Evolutionary conservation across 345 rosid species (phyloP).

Genomic region (Syzygium oleosum): DNA sequence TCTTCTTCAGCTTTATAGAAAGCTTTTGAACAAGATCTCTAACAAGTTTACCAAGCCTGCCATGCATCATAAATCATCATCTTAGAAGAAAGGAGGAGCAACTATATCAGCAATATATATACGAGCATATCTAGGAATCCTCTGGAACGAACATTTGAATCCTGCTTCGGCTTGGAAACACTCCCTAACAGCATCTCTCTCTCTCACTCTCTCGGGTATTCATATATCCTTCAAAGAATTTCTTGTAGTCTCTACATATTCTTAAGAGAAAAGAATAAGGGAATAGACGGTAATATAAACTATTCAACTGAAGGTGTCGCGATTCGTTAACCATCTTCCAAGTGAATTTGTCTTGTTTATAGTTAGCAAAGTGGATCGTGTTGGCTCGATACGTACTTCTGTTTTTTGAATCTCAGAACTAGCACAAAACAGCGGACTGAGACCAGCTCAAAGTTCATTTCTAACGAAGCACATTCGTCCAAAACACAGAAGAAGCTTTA

Average conservation of each 20-base stretch:
- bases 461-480: too few species aligned
- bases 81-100: not conserved
- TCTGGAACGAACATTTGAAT: not conserved
- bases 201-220: not conserved
- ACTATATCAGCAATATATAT: not conserved
- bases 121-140: not conserved
- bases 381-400: not conserved
- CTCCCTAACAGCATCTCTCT: not conserved
- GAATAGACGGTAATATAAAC: too few species aligned
- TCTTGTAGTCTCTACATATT: not conserved
- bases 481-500: not conserved
- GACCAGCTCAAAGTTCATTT: too few species aligned
- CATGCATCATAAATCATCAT: not conserved
- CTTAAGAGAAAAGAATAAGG: not conserved
- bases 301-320: not conserved
- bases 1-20: not conserved
- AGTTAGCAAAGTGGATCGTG: not conserved
- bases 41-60: not conserved
- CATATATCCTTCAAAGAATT: not conserved
- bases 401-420: too few species aligned
- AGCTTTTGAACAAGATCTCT: not conserved
- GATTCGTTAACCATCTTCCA: fast-evolving
- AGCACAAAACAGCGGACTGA: too few species aligned
- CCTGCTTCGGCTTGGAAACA: not conserved
- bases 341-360: not conserved